These are phyloP conservation scores for Piper longum DNA, from an alignment of 164 flowering plant species.

Conservation along the genomic window DNA sequence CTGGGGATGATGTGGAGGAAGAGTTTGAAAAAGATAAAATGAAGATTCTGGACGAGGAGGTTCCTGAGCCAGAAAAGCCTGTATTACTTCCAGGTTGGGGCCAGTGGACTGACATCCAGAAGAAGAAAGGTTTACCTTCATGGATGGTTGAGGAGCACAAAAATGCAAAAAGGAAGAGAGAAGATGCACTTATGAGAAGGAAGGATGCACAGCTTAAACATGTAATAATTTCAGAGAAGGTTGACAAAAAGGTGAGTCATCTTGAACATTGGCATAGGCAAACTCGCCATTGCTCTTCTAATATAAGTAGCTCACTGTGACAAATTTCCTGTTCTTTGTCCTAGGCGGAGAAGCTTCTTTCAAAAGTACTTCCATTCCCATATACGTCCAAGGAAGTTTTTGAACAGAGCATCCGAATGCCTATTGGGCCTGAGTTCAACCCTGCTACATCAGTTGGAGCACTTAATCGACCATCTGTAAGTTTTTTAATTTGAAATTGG, in stretches of 20 bases:
- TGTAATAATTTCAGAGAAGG: constrained; percentile 76
- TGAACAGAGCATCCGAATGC: constrained; percentile 71
- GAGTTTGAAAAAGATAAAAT: constrained; percentile 66
- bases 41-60: constrained; percentile 63
- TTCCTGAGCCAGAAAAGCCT: constrained; percentile 88
- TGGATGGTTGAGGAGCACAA: constrained; percentile 77
- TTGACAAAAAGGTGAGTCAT: constrained; percentile 61
- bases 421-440: constrained; percentile 87
- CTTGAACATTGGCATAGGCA: not conserved
- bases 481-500: constrained; percentile 6
- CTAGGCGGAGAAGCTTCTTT: constrained; percentile 72
- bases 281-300: not conserved
- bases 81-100: constrained; percentile 91
- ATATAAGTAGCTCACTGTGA: not conserved
- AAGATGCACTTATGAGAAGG: constrained; percentile 54
- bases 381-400: constrained; percentile 60
- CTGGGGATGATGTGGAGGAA: constrained; percentile 90
- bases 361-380: constrained; percentile 62
- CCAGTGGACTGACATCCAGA: constrained; percentile 69
- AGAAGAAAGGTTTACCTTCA: constrained; percentile 68
- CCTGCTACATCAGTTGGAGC: constrained; percentile 54
- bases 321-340: not conserved
- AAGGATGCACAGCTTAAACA: constrained; percentile 72
- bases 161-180: constrained; percentile 54
- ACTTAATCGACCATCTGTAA: constrained; percentile 65